Base-by-base conservation (phyloP, 495 filamentous ascomycete species). In the Astrocystis sublimbata region DNA sequence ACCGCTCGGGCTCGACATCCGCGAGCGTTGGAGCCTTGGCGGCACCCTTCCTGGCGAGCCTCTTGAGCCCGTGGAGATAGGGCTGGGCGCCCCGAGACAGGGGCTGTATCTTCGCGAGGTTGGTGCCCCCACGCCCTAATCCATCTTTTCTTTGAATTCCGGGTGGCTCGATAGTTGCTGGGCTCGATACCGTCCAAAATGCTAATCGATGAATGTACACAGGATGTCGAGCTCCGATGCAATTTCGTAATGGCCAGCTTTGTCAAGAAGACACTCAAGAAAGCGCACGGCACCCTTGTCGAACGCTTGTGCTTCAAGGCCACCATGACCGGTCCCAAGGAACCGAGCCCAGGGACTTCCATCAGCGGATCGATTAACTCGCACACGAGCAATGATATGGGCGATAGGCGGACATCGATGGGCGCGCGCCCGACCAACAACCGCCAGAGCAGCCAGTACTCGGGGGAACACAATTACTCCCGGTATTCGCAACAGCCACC, bases 191-290 rank as follows among this genome's bases (percentile, higher is more conserved):
- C 10, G 28, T 56, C 1, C 9, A 15, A 50, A 33, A 59, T 41
- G 36, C 56, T 60, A 24, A 60, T 35, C n/a, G 35, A n/a, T 5
- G 23, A 23, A 13, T 21, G 0, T 4, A 19, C 23, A 62, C 17
- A 70, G 75, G 90, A 92, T 61, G 85, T 92, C 45, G 84, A 90
- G 54, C 85, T 94, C 76, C 80, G 81, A 56, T 92, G 88, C 79
- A 92, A 92, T 66, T 75, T 91, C 19, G 74, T 91, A 62, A 81
- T 92, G 76, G 81, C 85, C 0, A 70, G 76, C 9, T 92, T 92
- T 67, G 88, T 93, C 41, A 92, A 89, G 78, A 84, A 82, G 71
- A 92, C 87, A 23, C 78, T 92, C 23, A 89, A 89, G 68, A 88
- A 88, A 62, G 81, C 88, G 2, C 88, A 91, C 64, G 78, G 76